Evolutionary conservation across 768 basidiomycete genomes (phyloP).

Genomic region (Calvatia gigantea): DNA sequence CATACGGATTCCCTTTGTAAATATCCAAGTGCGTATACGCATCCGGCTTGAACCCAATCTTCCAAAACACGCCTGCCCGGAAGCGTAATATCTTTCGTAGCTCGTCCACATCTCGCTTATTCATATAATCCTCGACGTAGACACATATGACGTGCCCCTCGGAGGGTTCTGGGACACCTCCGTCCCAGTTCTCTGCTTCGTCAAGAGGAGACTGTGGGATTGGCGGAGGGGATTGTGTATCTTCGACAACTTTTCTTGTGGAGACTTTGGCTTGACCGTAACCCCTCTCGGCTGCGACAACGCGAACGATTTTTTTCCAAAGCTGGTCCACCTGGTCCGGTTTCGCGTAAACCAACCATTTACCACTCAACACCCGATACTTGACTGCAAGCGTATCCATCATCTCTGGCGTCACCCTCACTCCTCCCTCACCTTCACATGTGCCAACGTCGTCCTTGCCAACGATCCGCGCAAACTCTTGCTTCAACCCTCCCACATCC

Average conservation of each 20-base stretch:
- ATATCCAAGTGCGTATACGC: constrained; percentile 36
- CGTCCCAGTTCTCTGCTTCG: neutral
- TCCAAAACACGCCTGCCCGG: constrained; percentile 23
- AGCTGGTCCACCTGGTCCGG: constrained; percentile 27
- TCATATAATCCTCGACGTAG: constrained; percentile 26
- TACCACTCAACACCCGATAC: constrained; percentile 29
- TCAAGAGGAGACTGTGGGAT: neutral
- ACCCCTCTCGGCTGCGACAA: constrained; percentile 25
- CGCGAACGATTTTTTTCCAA: constrained; percentile 30
- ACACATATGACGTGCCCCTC: constrained; percentile 34
- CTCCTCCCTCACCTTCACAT: neutral
- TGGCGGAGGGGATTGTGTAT: too few relatives aligned
- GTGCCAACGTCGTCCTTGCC: constrained; percentile 13
- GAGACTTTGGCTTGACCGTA: constrained; percentile 34
- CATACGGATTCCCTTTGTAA: constrained; percentile 33
- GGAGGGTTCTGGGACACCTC: constrained; percentile 9
- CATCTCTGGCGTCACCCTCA: constrained; percentile 24
- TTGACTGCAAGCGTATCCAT: constrained; percentile 32
- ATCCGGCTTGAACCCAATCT: constrained; percentile 38
- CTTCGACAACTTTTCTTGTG: constrained; percentile 23
- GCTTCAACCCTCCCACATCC: constrained; percentile 14
- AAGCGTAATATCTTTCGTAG: constrained; percentile 30
- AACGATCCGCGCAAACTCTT: constrained; percentile 19
- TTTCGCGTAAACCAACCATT: constrained; percentile 37
- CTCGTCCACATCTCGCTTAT: constrained; percentile 23